phyloP scores from a whole-genome alignment of 75 land plant genomes.

The Isoetes taiwanensis region DNA sequence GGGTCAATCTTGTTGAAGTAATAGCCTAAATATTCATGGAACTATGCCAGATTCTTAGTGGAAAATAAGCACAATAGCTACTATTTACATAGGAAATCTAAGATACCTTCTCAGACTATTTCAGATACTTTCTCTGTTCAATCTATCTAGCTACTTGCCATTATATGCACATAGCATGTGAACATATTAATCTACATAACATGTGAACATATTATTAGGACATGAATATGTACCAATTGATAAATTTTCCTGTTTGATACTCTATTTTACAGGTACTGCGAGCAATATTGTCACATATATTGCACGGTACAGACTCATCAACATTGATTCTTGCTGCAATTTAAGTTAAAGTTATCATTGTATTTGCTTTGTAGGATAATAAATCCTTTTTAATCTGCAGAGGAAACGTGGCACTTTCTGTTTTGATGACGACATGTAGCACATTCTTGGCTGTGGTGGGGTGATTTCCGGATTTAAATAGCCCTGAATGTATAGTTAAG shows the following conservation, averaged over 20 bases:
- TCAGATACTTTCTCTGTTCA: background rate
- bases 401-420: slow-evolving; percentile 77
- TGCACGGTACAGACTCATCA: slow-evolving; percentile 40
- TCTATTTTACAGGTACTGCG: slow-evolving; percentile 49
- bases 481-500: too few species aligned
- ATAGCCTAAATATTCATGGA: slow-evolving; percentile 1
- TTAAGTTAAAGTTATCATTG: background rate
- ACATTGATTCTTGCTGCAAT: background rate
- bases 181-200: background rate
- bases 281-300: slow-evolving; percentile 80
- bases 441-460: slow-evolving; percentile 71
- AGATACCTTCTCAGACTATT: background rate
- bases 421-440: slow-evolving; percentile 88
- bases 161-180: background rate
- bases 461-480: background rate
- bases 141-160: background rate
- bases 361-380: background rate
- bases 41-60: background rate
- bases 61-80: background rate
- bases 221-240: background rate
- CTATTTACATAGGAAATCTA: background rate
- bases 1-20: too few species aligned
- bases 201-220: background rate
- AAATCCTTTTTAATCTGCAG: slow-evolving; percentile 28
- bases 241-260: background rate